Evolutionary conservation across 345 rosid species (phyloP).

Genomic region (Acer saccharum): DNA sequence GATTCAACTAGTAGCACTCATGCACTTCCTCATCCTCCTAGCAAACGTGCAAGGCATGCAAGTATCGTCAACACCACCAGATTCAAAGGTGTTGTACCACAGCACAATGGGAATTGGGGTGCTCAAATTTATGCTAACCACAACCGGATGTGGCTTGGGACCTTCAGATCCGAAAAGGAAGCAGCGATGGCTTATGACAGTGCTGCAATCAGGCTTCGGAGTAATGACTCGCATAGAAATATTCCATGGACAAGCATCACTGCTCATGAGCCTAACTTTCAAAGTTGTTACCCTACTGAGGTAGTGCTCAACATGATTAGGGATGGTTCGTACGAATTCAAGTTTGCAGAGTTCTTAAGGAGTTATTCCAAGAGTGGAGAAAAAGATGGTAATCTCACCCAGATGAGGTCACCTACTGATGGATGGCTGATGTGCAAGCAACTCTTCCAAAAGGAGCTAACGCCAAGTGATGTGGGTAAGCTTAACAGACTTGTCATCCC

Average conservation of each 20-base stretch:
- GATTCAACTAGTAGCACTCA: conserved; percentile 41
- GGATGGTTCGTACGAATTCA: conserved; percentile 52
- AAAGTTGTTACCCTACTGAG: conserved; percentile 38
- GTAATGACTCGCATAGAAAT: conserved; percentile 45
- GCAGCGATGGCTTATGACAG: conserved; percentile 77
- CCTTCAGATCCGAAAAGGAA: conserved; percentile 56
- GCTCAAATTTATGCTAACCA: conserved; percentile 62
- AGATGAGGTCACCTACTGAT: background rate
- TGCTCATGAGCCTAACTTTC: conserved; percentile 46
- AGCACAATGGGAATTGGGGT: conserved; percentile 70
- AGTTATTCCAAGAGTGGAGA: conserved; percentile 1
- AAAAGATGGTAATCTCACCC: conserved; percentile 2
- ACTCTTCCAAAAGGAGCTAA: conserved; percentile 61
- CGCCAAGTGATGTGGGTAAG: conserved; percentile 71
- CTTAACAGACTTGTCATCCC: conserved; percentile 74
- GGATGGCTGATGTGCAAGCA: conserved; percentile 31
- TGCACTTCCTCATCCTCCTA: conserved; percentile 13
- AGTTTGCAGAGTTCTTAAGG: conserved; percentile 39
- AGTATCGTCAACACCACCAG: conserved; percentile 18
- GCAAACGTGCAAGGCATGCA: conserved; percentile 26
- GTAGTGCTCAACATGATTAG: conserved; percentile 53
- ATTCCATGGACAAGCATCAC: conserved; percentile 37
- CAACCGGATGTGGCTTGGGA: conserved; percentile 70
- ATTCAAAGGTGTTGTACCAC: conserved; percentile 66
- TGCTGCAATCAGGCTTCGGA: conserved; percentile 56